Conservation (phyloP, 2,329 filamentous ascomycete genomes). For the Alternaria consortialis region DNA sequence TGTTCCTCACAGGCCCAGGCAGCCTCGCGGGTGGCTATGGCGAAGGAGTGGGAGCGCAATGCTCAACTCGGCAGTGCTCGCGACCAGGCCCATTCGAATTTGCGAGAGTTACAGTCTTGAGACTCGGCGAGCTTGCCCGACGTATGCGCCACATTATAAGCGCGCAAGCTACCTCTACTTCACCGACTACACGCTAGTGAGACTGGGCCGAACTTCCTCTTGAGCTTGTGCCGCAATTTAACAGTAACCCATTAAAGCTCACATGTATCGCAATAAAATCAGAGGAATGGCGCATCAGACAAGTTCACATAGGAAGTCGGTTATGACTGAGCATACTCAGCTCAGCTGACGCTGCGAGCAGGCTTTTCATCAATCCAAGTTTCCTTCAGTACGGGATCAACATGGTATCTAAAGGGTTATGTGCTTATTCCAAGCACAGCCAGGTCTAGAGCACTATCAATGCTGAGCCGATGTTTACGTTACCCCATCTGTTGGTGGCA, state of each 20-base stretch:
- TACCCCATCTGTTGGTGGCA: neutral
- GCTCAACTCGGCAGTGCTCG: neutral
- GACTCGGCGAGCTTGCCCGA: constrained; percentile 15
- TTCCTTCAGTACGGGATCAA: neutral
- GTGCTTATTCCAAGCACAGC: constrained; percentile 8
- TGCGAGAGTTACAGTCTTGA: neutral
- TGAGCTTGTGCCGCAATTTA: constrained; percentile 8
- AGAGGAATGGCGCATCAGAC: neutral
- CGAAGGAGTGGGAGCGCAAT: neutral
- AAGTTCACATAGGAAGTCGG: neutral
- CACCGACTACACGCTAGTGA: constrained; percentile 16
- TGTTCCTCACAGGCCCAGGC: neutral
- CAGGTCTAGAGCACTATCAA: constrained; percentile 11
- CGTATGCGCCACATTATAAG: constrained; percentile 11
- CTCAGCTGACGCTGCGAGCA: constrained; percentile 5
- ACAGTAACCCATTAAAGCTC: neutral
- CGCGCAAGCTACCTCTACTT: constrained; percentile 10
- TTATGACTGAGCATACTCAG: constrained; percentile 2
- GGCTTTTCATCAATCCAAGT: neutral
- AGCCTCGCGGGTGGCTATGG: neutral
- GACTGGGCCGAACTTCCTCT: neutral
- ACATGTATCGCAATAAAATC: neutral
- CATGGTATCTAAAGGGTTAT: neutral
- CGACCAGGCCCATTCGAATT: neutral
- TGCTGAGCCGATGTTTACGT: constrained; percentile 1